Percentiles rank a stretch among this genome's conserved stretches.
Conservation (phyloP, 441 rosid species). For the Adansonia grandidieri region DNA sequence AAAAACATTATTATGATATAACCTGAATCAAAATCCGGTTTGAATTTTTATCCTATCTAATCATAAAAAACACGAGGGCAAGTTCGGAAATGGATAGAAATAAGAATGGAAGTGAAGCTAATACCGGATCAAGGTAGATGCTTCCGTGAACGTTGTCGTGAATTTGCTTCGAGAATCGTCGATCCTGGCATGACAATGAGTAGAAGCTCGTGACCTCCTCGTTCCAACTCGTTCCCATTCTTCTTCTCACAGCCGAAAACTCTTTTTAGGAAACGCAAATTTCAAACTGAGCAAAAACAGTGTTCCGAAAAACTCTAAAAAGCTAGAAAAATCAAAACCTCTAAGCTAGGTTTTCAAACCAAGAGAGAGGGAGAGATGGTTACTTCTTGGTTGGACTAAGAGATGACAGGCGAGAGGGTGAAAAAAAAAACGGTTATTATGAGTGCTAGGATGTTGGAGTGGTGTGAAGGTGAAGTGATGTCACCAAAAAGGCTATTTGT, state of each 20-base stretch:
- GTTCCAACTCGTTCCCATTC: slow-evolving; percentile 31
- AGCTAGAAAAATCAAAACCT: background rate
- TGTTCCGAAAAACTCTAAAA: background rate
- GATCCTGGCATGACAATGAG: slow-evolving; percentile 35
- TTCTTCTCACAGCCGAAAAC: background rate
- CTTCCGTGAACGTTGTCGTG: slow-evolving; percentile 75
- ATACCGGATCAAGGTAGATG: slow-evolving; percentile 69
- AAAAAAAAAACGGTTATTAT: background rate
- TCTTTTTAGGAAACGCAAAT: background rate
- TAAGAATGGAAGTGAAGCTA: slow-evolving; percentile 12
- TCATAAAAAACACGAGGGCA: background rate
- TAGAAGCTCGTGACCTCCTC: slow-evolving; percentile 25
- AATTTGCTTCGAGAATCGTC: slow-evolving; percentile 53
- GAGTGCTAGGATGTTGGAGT: background rate
- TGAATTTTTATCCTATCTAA: background rate
- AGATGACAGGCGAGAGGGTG: background rate
- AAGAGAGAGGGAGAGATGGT: background rate
- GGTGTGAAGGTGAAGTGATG: slow-evolving; percentile 28
- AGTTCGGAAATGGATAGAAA: slow-evolving; percentile 1
- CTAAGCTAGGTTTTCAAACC: slow-evolving; percentile 9
- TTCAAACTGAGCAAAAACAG: slow-evolving; percentile 7
- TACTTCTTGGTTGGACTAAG: background rate
- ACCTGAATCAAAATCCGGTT: background rate
- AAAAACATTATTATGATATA: background rate
- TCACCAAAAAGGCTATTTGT: slow-evolving; percentile 38